Base-by-base conservation (phyloP, 2,329 filamentous ascomycete species). In the Knufia fluminis region DNA sequence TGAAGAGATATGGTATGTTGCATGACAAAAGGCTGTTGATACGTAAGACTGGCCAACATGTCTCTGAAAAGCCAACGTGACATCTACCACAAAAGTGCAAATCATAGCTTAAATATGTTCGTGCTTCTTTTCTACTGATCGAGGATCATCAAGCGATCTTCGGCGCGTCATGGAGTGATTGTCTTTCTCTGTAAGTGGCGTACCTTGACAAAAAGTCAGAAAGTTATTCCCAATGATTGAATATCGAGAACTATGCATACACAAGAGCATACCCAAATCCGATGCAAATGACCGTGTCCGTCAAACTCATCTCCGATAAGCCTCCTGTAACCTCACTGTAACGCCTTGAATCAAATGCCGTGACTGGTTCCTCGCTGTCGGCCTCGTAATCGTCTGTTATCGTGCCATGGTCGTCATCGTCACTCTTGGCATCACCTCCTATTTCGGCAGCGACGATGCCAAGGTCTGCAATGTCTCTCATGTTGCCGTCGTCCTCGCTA, bases 361-460 rank as follows among this genome's bases (percentile, higher is more conserved):
- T 3, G 3, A 3, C 24, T 33, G 42, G 42, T 22, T 45, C 42
- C 10, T 23, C 23, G 28, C 42, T 45, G 28, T 45, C 42, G 9
- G 42, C 42, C 16, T 45, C 42, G 28, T 45, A 45, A 20, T 45
- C 42, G n/a, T 45, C 42, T 31, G 42, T 45, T 3, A 33, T 32
- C 28, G 42, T 45, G 3, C 42, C 42, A 9, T 33, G 6, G 19
- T 45, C 42, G 9, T 45, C 42, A 20, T 45, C 42, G 16, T 45
- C 42, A 9, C 12, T 45, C 16, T 31, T 26, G n/a, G 9, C n/a
- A 6, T 41, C 38, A 17, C 8, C 19, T 6, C 38, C 38, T 6
- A 22, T 8, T 22, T 36, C 33, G n/a, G 6, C n/a, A n/a, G 33
- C 38, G 8, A 41, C 22, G 17, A 41, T 12, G 19, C 22, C 38